Percentiles rank a stretch among this genome's conserved stretches.
Conservation (phyloP, 2,329 filamentous ascomycete species). For the Chrysoporthe deuterocubensis region DNA sequence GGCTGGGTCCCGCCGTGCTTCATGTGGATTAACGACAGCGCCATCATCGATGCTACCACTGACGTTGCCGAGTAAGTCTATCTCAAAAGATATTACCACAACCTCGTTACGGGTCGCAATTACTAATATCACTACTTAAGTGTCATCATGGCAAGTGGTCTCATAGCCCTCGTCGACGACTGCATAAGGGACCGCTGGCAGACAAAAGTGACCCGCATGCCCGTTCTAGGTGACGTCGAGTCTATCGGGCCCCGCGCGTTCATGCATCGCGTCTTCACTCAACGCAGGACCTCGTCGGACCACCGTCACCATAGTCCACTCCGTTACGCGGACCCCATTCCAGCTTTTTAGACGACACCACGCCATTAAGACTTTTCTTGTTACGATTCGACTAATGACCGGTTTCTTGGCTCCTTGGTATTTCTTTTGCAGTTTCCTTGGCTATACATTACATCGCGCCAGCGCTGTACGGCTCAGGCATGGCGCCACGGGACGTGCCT, state of each 20-base stretch:
- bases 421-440: not conserved
- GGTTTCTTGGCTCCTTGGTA: not conserved
- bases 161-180: conserved; percentile 88
- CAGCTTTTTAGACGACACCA: conserved; percentile 29
- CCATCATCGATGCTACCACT: conserved; percentile 68
- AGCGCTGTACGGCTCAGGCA: not conserved
- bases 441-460: not conserved
- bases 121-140: conserved; percentile 50
- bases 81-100: not conserved
- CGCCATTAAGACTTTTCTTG: not conserved
- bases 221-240: conserved; percentile 43
- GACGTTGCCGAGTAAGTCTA: conserved; percentile 82
- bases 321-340: conserved; percentile 32
- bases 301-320: conserved; percentile 32
- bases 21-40: conserved; percentile 84
- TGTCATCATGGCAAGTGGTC: conserved; percentile 86
- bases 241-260: conserved; percentile 41
- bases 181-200: conserved; percentile 82
- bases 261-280: conserved; percentile 41
- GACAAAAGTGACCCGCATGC: conserved; percentile 47
- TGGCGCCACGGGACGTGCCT: conserved; percentile 8
- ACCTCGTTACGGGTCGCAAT: conserved; percentile 14
- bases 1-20: conserved; percentile 91
- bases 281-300: conserved; percentile 34
- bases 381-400: not conserved